phyloP scores from a whole-genome alignment of 148 eudicot species.

The Arctostaphylos glauca region DNA sequence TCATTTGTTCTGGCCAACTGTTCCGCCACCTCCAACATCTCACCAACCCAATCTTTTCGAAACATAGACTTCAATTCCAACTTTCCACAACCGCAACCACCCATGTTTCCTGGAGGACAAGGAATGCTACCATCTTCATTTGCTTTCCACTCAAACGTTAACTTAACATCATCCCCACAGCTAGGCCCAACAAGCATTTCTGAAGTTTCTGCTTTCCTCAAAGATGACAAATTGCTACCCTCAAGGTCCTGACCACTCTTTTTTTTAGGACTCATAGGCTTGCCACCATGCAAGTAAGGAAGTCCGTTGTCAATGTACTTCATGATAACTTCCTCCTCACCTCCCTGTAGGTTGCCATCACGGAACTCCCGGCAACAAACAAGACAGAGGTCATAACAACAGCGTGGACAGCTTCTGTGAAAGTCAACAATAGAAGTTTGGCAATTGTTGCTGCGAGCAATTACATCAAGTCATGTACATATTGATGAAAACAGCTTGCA shows the following conservation, averaged over 20 bases:
- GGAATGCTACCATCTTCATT: slow-evolving; percentile 43
- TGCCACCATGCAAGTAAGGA: slow-evolving; percentile 37
- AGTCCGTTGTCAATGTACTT: slow-evolving; percentile 36
- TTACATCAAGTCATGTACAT: not conserved
- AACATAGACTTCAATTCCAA: slow-evolving; percentile 40
- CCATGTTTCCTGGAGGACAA: slow-evolving; percentile 40
- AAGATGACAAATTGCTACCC: not conserved
- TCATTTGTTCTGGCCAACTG: slow-evolving; percentile 8
- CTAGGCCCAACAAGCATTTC: slow-evolving; percentile 13
- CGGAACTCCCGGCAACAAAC: slow-evolving; percentile 59
- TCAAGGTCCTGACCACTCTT: not conserved
- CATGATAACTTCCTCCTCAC: slow-evolving; percentile 32
- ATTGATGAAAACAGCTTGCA: not conserved
- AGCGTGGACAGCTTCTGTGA: slow-evolving; percentile 48
- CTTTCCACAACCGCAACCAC: slow-evolving; percentile 43
- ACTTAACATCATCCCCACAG: not conserved
- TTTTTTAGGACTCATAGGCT: not conserved
- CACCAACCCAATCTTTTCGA: slow-evolving; percentile 27
- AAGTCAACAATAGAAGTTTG: slow-evolving; percentile 50
- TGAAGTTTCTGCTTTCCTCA: not conserved
- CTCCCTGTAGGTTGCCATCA: slow-evolving; percentile 35
- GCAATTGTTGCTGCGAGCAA: slow-evolving; percentile 49
- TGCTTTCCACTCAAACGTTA: slow-evolving; percentile 41
- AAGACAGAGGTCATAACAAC: slow-evolving; percentile 54
- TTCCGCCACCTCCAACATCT: slow-evolving; percentile 36